A percentile compares a stretch with the other conserved stretches of the same genome.
These are phyloP conservation scores for Kwoniella sp. DNA, from an alignment of 768 basidiomycete genomes.

Conservation along the genomic window DNA sequence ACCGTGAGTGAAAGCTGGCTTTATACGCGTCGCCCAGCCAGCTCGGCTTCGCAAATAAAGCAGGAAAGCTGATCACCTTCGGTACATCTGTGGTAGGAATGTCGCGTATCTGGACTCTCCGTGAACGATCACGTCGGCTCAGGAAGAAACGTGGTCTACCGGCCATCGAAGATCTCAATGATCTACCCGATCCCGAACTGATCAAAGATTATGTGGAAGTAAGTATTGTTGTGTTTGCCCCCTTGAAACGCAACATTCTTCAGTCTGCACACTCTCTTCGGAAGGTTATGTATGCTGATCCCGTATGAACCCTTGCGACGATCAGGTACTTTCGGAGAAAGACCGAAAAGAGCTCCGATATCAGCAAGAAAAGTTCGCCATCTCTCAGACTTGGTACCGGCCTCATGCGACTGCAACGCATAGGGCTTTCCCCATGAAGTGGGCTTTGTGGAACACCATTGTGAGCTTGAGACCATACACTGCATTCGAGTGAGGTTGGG, in stretches of 20 bases:
- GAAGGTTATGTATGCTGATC: background rate
- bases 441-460: constrained; percentile 71
- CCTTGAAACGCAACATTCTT: no score
- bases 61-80: background rate
- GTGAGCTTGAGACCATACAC: constrained; percentile 29
- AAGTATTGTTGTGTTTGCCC: no score
- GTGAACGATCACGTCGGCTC: constrained; percentile 64
- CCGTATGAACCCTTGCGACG: background rate
- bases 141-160: constrained; percentile 69
- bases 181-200: constrained; percentile 71
- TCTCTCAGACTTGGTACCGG: constrained; percentile 72
- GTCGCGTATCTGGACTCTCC: constrained; percentile 72
- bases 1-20: no score
- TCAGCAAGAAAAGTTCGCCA: constrained; percentile 54
- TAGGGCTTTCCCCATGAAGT: constrained; percentile 54
- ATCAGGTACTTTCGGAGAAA: constrained; percentile 46
- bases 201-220: constrained; percentile 54
- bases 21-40: background rate
- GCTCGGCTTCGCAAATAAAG: no score
- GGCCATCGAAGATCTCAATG: constrained; percentile 71
- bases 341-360: constrained; percentile 49
- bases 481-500: background rate
- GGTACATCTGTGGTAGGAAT: constrained; percentile 67
- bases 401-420: constrained; percentile 81
- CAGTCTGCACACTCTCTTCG: no score